A percentile compares a stretch with the other conserved stretches of the same genome.
Conservation (phyloP, 208 protist genomes). For the Acanthamoeba culbertsoni region DNA sequence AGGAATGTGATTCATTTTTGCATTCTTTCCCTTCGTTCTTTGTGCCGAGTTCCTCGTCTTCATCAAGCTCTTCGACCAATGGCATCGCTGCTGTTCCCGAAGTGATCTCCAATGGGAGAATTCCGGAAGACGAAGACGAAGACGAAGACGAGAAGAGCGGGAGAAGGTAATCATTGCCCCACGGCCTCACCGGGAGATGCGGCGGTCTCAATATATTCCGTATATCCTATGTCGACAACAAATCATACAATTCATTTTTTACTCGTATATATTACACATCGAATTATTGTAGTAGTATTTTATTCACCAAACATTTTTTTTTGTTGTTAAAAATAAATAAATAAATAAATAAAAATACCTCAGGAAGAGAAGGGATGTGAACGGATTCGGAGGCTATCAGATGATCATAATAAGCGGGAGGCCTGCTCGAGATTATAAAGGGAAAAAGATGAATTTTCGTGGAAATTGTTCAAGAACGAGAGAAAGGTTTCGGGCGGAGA, state of each 20-base stretch:
- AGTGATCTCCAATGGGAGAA: neutral
- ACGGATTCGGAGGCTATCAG: conserved; percentile 85
- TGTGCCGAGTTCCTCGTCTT: neutral
- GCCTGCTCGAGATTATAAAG: conserved; percentile 85
- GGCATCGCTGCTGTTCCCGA: neutral
- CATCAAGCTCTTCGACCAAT: neutral
- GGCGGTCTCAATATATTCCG: conserved; percentile 50
- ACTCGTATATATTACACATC: no score
- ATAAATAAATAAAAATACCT: no score
- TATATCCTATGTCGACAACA: neutral
- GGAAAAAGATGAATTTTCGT: no score
- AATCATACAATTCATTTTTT: no score
- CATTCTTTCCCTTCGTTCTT: neutral
- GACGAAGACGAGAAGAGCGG: neutral
- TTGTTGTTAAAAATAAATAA: no score
- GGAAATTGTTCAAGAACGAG: no score
- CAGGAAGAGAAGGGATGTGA: neutral
- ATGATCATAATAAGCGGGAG: conserved; percentile 91
- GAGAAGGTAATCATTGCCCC: conserved; percentile 27
- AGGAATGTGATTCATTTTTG: no score
- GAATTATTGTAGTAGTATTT: no score
- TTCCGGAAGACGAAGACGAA: neutral
- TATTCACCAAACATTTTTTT: no score
- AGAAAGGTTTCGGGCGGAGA: neutral
- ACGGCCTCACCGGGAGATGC: neutral